These are phyloP conservation scores for Zymoseptoria tritici DNA, from an alignment of 2,329 filamentous ascomycete species.

Conservation along the genomic window DNA sequence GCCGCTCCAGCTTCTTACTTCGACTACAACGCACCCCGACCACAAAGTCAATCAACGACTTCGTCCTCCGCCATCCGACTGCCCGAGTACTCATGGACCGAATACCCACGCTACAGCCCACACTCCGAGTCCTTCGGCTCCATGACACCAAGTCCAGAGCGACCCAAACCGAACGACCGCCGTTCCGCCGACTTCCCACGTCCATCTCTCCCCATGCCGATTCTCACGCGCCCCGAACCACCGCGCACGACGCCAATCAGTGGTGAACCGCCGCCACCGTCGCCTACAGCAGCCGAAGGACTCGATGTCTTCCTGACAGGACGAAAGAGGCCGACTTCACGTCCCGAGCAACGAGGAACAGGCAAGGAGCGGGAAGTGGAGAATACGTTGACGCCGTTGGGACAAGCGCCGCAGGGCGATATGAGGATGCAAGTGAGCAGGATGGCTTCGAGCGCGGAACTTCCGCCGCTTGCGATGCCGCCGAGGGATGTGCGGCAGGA, in stretches of 20 bases:
- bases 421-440: neutral
- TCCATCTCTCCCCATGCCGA: neutral
- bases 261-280: neutral
- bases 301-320: neutral
- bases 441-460: neutral
- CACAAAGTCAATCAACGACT: neutral
- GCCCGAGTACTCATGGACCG: conserved; percentile 12
- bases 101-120: conserved; percentile 10
- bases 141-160: neutral
- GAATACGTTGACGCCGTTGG: neutral
- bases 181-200: neutral
- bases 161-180: neutral
- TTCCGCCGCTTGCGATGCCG: neutral
- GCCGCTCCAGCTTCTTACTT: neutral
- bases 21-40: neutral
- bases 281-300: neutral
- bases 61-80: neutral
- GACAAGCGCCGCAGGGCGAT: neutral
- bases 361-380: neutral
- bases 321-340: neutral
- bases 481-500: neutral
- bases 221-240: neutral
- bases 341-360: neutral
- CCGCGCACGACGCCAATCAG: neutral
- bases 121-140: neutral